Conservation (phyloP, 2,329 filamentous ascomycete genomes). For the Neonectria punicea region DNA sequence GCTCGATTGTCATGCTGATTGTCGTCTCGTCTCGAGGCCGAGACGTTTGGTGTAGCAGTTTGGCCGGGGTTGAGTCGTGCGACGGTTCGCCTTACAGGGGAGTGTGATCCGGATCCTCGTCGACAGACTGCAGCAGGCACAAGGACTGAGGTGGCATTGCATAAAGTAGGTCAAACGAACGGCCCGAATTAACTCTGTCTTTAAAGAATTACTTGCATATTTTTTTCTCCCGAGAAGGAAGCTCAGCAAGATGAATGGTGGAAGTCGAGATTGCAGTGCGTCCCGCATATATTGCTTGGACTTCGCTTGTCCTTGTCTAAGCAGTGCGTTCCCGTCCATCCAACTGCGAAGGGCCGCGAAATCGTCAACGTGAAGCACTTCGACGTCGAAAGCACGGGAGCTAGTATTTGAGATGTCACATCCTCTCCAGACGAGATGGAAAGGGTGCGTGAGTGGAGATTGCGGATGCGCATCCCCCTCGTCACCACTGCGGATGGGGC, state of each 20-base stretch:
- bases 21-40: slow-evolving; percentile 19
- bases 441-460: background rate
- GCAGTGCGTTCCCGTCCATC: background rate
- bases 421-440: background rate
- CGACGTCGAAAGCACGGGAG: background rate
- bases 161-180: background rate
- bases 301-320: background rate
- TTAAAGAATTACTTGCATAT: background rate
- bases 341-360: background rate
- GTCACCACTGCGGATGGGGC: background rate
- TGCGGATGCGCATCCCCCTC: background rate
- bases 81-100: background rate
- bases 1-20: slow-evolving; percentile 14
- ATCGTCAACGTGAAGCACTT: slow-evolving; percentile 10
- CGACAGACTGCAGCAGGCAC: background rate
- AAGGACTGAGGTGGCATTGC: background rate
- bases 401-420: slow-evolving; percentile 6
- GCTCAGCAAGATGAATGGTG: background rate
- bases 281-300: slow-evolving; percentile 15
- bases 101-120: background rate
- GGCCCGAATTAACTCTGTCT: slow-evolving; percentile 1
- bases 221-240: background rate
- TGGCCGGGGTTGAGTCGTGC: slow-evolving; percentile 5
- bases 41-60: slow-evolving; percentile 26
- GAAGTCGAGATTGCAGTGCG: slow-evolving; percentile 14